phyloP scores from a whole-genome alignment of 441 rosid species.

The Hura crepitans region DNA sequence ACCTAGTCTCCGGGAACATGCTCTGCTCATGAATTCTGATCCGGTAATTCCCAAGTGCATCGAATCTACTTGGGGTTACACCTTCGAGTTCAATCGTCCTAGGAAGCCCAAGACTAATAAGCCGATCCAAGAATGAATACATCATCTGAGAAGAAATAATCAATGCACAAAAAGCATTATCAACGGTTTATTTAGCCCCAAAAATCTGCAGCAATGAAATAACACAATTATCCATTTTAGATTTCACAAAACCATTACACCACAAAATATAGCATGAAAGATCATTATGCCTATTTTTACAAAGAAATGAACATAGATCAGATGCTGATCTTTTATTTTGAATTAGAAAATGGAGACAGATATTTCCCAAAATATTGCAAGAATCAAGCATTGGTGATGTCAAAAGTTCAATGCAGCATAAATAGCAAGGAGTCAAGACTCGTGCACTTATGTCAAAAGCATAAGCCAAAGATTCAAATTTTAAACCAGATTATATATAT shows the following conservation, averaged over 20 bases:
- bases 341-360: neutral
- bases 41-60: slow-evolving; percentile 87
- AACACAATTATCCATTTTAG: neutral
- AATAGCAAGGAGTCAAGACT: neutral
- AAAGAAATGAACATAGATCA: neutral
- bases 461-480: neutral
- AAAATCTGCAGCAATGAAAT: neutral
- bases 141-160: slow-evolving; percentile 48
- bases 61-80: slow-evolving; percentile 69
- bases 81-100: slow-evolving; percentile 93
- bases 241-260: neutral
- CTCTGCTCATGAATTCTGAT: slow-evolving; percentile 75
- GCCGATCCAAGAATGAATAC: slow-evolving; percentile 86
- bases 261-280: neutral
- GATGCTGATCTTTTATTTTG: too few relatives aligned
- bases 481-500: neutral
- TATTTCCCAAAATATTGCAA: neutral
- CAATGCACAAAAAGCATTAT: slow-evolving; percentile 2
- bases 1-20: slow-evolving; percentile 79
- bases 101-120: slow-evolving; percentile 88
- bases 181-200: neutral
- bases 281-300: neutral
- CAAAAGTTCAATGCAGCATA: neutral
- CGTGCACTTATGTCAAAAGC: neutral
- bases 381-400: neutral